Evolutionary conservation across 495 filamentous ascomycete genomes (phyloP), one percentile per base, ranked within the genome.

Genomic region (Tuber umbilicatum): DNA sequence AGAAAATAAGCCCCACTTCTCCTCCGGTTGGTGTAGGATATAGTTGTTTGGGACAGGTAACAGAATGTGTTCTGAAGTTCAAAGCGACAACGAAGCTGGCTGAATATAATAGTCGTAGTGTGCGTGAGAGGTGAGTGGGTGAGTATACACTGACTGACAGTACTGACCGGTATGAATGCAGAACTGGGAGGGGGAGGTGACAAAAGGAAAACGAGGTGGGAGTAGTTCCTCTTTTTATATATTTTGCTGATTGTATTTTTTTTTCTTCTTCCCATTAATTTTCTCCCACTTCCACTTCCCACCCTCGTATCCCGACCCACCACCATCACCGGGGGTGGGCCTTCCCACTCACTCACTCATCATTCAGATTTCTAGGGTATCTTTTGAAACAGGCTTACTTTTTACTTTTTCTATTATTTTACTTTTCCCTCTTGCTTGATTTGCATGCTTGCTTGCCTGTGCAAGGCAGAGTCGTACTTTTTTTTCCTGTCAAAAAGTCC

Each of bases 301-400:
- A 64, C 55, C 55, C 55, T 64, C 27, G 55, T 64, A 64, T 64
- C 55, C 27, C 55, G 55, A 5, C 55, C 55, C 55, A 64, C 55
- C 55, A 64, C 27, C 55, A 64, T 3, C 31, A 64, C 55, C 14
- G 12, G 27, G 55, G 55, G 27, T 64, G 31, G 12, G 55, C 55
- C 55, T 64, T 60, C 50, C 19, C 50, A 27, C 23, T 35, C 55
- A 35, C 12, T 64, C 55, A 55, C 9, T 55, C 47, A 55, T 55
- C 47, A 64, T 35, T 17, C 27, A 35, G 55, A 64, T 64, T 35
- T 35, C 55, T 64, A 64, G 55, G 55, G 12, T 64, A 35, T 35
- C 55, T 64, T 64, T 64, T 64, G 27, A 64, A 64, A 64, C 55
- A 64, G 55, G 55, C 55, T 64, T 64, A 64, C 55, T 64, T 16